Percentiles rank a stretch among this genome's conserved stretches.
phyloP scores from a whole-genome alignment of 1,284 basidiomycete species.

The Ustilago loliicola region DNA sequence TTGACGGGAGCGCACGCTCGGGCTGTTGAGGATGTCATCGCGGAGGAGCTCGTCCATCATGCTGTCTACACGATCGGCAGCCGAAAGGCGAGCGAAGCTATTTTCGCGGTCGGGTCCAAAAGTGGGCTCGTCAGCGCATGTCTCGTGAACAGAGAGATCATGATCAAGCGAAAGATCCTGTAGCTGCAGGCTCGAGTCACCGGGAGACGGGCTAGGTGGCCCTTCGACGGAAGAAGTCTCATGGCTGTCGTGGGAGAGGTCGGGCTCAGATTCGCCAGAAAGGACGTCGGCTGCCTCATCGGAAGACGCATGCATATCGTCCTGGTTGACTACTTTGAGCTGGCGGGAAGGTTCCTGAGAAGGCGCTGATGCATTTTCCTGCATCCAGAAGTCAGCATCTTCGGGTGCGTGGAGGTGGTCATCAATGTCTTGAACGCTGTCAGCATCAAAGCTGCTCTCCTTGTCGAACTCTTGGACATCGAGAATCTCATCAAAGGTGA shows the following conservation, averaged over 20 bases:
- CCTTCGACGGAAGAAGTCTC: constrained; percentile 57
- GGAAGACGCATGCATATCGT: constrained; percentile 6
- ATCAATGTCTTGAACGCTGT: constrained; percentile 44
- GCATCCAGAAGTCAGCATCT: constrained; percentile 39
- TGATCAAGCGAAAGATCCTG: constrained; percentile 44
- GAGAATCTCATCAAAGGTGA: constrained; percentile 86
- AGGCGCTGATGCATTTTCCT: background rate
- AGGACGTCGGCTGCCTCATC: constrained; percentile 20
- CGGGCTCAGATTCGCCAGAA: constrained; percentile 44
- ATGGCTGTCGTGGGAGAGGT: constrained; percentile 47
- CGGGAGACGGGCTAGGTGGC: constrained; percentile 41
- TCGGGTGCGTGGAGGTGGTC: constrained; percentile 18
- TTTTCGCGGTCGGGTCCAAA: constrained; percentile 36
- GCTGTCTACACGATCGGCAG: constrained; percentile 62
- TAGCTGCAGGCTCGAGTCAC: constrained; percentile 15
- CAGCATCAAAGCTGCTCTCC: constrained; percentile 62
- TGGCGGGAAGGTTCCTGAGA: constrained; percentile 4
- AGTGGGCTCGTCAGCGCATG: constrained; percentile 20
- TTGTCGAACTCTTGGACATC: constrained; percentile 81
- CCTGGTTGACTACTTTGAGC: constrained; percentile 51
- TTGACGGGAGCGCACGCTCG: constrained; percentile 27
- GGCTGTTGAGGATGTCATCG: constrained; percentile 58
- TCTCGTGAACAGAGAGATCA: constrained; percentile 10
- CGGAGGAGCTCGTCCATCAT: constrained; percentile 66
- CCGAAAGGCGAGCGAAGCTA: constrained; percentile 54